Conservation (phyloP, 768 basidiomycete species). For the Candolleomyces efflorescens region DNA sequence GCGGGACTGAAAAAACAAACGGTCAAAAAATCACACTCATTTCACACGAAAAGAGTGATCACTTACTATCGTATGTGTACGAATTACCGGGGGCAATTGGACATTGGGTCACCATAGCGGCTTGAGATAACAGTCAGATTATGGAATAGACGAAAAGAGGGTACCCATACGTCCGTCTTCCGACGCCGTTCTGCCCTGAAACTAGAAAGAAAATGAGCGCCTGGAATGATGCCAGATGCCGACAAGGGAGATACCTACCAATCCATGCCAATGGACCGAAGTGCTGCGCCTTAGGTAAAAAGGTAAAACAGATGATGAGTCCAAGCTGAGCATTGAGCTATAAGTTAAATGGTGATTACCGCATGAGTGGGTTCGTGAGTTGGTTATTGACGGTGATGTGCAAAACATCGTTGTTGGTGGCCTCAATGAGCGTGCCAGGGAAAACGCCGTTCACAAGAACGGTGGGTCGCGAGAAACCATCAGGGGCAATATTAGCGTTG, state of each 20-base stretch:
- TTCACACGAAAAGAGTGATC: neutral
- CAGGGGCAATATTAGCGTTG: slow-evolving; percentile 10
- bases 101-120: slow-evolving; percentile 11
- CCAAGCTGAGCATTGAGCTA: neutral
- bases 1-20: slow-evolving; percentile 10
- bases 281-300: slow-evolving; percentile 20
- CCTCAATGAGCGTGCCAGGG: slow-evolving; percentile 37
- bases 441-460: slow-evolving; percentile 38
- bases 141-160: neutral
- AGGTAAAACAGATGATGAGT: neutral
- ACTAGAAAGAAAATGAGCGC: slow-evolving; percentile 13
- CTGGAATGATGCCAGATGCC: neutral
- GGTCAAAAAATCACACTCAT: neutral
- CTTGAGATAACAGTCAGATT: neutral
- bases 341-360: slow-evolving; percentile 10
- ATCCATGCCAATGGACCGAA: slow-evolving; percentile 30
- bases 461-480: slow-evolving; percentile 22
- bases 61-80: slow-evolving; percentile 16
- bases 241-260: slow-evolving; percentile 15
- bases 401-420: slow-evolving; percentile 31
- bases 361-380: slow-evolving; percentile 28
- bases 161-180: slow-evolving; percentile 37
- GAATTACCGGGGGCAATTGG: slow-evolving; percentile 15
- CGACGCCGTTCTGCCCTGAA: slow-evolving; percentile 39
- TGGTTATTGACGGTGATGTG: slow-evolving; percentile 29